phyloP scores from a whole-genome alignment of 371 early-diverging fungal genomes.

The Mucor sp. region DNA sequence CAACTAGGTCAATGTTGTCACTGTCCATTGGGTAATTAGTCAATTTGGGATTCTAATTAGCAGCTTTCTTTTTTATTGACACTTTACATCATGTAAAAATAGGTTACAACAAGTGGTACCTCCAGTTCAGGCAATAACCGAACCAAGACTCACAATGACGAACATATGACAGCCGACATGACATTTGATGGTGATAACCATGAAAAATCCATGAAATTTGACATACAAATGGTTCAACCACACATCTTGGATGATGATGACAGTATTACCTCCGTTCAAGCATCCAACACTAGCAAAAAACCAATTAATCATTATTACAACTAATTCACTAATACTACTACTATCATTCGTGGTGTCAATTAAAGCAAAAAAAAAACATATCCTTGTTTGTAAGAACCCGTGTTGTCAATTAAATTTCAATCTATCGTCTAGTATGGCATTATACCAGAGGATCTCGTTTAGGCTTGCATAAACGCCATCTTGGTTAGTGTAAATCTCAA shows the following conservation, averaged over 20 bases:
- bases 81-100: constrained; percentile 12
- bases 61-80: constrained; percentile 17
- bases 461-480: neutral
- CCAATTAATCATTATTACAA: constrained; percentile 11
- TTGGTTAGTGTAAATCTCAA: neutral
- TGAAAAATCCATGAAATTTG: constrained; percentile 19
- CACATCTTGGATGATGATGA: constrained; percentile 14
- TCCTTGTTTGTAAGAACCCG: neutral
- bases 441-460: neutral
- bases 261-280: constrained; percentile 15
- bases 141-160: constrained; percentile 18
- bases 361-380: neutral
- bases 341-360: neutral
- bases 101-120: constrained; percentile 22
- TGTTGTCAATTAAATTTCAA: neutral
- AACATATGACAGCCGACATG: constrained; percentile 24
- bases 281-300: constrained; percentile 22
- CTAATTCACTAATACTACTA: neutral
- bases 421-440: neutral
- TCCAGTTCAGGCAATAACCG: constrained; percentile 16
- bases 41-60: neutral
- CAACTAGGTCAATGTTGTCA: constrained; percentile 52
- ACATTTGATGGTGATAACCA: constrained; percentile 25
- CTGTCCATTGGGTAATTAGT: constrained; percentile 58
- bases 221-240: constrained; percentile 12